Percentiles rank a stretch among this genome's conserved stretches.
Conservation (phyloP, 208 protist species). For the Acanthamoeba sp. region DNA sequence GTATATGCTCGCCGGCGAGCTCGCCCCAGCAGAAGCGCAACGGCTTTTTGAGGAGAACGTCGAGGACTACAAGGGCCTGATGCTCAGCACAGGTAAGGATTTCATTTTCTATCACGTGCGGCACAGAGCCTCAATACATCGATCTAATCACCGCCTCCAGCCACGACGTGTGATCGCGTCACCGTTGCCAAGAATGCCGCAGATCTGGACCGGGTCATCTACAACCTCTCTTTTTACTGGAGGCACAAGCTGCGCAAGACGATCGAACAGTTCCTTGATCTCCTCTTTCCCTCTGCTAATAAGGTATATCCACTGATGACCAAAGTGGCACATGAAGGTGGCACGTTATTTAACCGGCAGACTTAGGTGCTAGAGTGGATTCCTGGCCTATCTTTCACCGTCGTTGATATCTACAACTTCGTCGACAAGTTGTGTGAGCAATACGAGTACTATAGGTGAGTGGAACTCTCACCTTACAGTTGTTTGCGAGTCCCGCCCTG, state of each 20-base stretch:
- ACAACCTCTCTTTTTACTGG: constrained; percentile 8
- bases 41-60: not conserved
- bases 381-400: not conserved
- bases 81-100: not conserved
- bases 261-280: not conserved
- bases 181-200: constrained; percentile 8
- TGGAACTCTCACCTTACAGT: not conserved
- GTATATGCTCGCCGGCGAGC: not conserved
- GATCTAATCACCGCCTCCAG: not conserved
- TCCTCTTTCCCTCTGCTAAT: not conserved
- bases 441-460: not conserved
- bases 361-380: not conserved
- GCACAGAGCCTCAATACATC: too few relatives aligned
- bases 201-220: not conserved
- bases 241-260: not conserved
- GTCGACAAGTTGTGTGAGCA: not conserved
- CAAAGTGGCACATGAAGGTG: not conserved
- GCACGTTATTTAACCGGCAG: not conserved
- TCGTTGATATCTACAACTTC: not conserved
- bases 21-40: not conserved
- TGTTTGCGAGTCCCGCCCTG: not conserved
- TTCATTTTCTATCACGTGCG: not conserved
- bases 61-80: not conserved
- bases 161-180: not conserved
- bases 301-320: not conserved